A percentile compares a stretch with the other conserved stretches of the same genome.
Conservation (phyloP, 345 rosid genomes). For the Angophora floribunda region DNA sequence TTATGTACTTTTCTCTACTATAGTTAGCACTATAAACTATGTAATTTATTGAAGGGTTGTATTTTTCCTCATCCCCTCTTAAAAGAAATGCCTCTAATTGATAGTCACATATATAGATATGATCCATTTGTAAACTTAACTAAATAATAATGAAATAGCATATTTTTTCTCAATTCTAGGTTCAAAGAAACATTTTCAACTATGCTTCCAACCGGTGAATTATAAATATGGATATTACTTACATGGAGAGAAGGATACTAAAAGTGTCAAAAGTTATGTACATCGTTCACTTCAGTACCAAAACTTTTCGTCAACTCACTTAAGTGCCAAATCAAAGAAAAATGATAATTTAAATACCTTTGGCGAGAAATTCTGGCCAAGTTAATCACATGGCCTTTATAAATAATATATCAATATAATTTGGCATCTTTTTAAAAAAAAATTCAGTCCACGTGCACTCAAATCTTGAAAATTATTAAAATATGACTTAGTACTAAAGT, state of each 20-base stretch:
- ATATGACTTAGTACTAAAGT: too few species aligned
- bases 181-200: background rate
- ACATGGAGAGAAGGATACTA: background rate
- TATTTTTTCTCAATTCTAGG: background rate
- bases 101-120: background rate
- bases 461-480: too few species aligned
- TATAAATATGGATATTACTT: background rate
- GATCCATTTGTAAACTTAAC: background rate
- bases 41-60: background rate
- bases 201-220: background rate
- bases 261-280: too few species aligned
- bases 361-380: too few species aligned
- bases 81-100: background rate
- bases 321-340: too few species aligned
- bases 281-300: too few species aligned
- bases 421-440: too few species aligned
- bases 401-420: too few species aligned
- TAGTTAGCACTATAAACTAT: background rate
- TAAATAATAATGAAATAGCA: background rate
- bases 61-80: background rate
- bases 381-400: too few species aligned
- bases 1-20: background rate
- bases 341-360: too few species aligned
- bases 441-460: too few species aligned
- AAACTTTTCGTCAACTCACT: too few species aligned